Evolutionary conservation across 805 yeast genomes (phyloP), one percentile per base, ranked within the genome.

Genomic region (Metschnikowia borealis): DNA sequence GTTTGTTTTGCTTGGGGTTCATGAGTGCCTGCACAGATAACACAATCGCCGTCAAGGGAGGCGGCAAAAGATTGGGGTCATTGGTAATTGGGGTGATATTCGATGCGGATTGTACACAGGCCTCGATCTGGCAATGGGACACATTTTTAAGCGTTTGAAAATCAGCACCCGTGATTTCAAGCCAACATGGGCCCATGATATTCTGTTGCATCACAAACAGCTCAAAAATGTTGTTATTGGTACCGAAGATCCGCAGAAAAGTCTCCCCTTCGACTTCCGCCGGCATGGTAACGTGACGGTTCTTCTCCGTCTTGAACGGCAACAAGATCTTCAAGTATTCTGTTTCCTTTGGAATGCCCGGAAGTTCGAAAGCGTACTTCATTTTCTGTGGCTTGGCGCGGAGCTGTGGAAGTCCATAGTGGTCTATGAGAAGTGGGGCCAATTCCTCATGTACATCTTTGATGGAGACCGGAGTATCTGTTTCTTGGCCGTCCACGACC

Each of bases 151-250:
- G 66, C 0, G 80, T 65, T 21, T 66, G 63, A 58, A 87, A 85
- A 54, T 84, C 83, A 44, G 84, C 85, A 46, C 80, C 77, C 39
- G 77, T 73, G 47, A 94, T 75, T 44, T 86, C 86, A 47, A 94
- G 72, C 99, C 99, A 94, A 65, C 98, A 90, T 3, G 99, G 99
- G 8, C 99, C 99, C 97, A 89, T 91, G 41, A 94, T 77, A 58
- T 85, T 84, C 58, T 87, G 77, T 65, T 85, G 89, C 23, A 91
- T 60, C 10, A 89, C 94, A 67, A 94, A 89, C 11, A 88, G 77
- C 71, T 94, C 99, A 65, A 94, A 90, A 21, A 88, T 73, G 49
- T 78, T 77, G 2, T 94, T 67, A 52, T 75, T 80, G 2, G 88
- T 75, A 45, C 98, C 98, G 70, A 90, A 89, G 2, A 89, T 88